Evolutionary conservation across 805 yeast genomes (phyloP).

Genomic region (Metschnikowia gelsemii): DNA sequence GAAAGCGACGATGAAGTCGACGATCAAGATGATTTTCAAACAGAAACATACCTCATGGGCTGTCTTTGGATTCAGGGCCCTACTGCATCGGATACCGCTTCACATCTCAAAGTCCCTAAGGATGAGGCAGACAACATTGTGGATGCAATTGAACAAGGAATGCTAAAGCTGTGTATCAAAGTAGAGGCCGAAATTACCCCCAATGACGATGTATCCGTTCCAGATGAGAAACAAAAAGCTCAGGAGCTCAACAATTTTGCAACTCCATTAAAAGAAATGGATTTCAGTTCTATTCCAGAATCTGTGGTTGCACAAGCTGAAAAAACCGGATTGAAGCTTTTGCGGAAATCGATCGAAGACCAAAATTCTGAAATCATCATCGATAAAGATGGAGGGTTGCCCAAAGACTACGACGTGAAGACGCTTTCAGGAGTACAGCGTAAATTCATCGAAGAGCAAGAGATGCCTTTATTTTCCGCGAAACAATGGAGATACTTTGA

Average conservation of each 20-base stretch:
- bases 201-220: not conserved
- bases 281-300: conserved; percentile 25
- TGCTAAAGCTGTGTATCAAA: conserved; percentile 4
- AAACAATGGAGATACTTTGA: conserved; percentile 74
- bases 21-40: conserved; percentile 45
- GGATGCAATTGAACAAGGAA: conserved; percentile 1
- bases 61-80: conserved; percentile 94
- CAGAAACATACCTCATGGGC: conserved; percentile 73
- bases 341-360: conserved; percentile 18
- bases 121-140: conserved; percentile 18
- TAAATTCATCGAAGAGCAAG: conserved; percentile 66
- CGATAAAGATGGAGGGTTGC: conserved; percentile 18
- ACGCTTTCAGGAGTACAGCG: conserved; percentile 45
- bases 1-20: conserved; percentile 37
- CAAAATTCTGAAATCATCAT: conserved; percentile 10
- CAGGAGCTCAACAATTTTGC: conserved; percentile 3
- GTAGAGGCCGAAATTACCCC: not conserved
- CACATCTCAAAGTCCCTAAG: conserved; percentile 22
- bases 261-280: conserved; percentile 21
- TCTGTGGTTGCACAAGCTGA: conserved; percentile 29
- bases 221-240: not conserved
- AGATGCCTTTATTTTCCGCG: conserved; percentile 51
- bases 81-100: conserved; percentile 41
- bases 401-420: conserved; percentile 17
- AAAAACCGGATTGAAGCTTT: conserved; percentile 31